Evolutionary conservation across 2,329 filamentous ascomycete species (phyloP).

Genomic region (Talaromyces funiculosus): DNA sequence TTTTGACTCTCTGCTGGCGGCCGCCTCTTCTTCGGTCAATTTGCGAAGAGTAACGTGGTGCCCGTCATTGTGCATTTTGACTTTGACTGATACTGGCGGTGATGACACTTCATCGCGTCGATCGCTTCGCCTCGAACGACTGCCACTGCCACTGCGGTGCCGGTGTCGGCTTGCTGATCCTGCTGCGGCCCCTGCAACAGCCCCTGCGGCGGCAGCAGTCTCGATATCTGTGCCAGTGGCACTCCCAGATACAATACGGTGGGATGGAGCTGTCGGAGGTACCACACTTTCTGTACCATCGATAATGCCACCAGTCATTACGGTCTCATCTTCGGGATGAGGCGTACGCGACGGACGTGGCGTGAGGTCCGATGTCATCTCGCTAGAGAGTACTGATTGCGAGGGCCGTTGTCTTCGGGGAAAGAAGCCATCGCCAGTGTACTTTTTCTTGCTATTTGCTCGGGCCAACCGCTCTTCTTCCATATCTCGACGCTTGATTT

Average conservation of each 20-base stretch:
- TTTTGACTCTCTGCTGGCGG: constrained; percentile 53
- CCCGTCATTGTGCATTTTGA: constrained; percentile 61
- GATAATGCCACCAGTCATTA: constrained; percentile 26
- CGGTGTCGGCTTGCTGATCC: constrained; percentile 28
- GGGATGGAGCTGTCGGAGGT: constrained; percentile 37
- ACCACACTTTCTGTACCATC: constrained; percentile 28
- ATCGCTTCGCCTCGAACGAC: constrained; percentile 24
- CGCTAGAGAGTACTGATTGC: constrained; percentile 31
- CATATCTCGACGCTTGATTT: constrained; percentile 45
- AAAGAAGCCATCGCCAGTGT: constrained; percentile 60
- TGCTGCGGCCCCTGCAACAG: constrained; percentile 25
- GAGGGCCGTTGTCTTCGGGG: constrained; percentile 27
- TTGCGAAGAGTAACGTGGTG: constrained; percentile 58
- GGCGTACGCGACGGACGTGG: constrained; percentile 20
- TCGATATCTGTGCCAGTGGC: constrained; percentile 22
- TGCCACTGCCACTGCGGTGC: constrained; percentile 22
- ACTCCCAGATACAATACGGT: constrained; percentile 19
- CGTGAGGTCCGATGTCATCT: constrained; percentile 32
- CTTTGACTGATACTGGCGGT: constrained; percentile 59
- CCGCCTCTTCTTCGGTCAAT: constrained; percentile 58
- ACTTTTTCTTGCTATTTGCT: constrained; percentile 55
- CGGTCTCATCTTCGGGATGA: constrained; percentile 29
- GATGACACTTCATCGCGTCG: constrained; percentile 44
- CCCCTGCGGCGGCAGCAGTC: constrained; percentile 27
- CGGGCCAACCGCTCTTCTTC: constrained; percentile 50